These are phyloP conservation scores for Tilletiopsis washingtonensis DNA, from an alignment of 1,284 basidiomycete genomes.

Conservation along the genomic window DNA sequence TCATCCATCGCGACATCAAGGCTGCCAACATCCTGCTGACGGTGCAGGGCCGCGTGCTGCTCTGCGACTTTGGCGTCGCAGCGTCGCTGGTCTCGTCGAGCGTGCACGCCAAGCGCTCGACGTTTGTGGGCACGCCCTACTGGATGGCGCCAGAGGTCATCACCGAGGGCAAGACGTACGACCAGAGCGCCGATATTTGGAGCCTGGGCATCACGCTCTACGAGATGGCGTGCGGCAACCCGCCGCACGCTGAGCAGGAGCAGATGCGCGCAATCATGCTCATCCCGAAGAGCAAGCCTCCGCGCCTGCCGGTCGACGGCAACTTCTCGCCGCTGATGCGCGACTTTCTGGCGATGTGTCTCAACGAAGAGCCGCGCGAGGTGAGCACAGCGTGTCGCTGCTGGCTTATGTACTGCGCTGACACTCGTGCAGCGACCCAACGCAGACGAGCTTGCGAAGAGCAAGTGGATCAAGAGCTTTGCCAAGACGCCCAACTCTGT, in stretches of 20 bases:
- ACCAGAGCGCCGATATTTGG: constrained; percentile 94
- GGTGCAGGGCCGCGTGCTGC: constrained; percentile 74
- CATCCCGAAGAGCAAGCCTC: constrained; percentile 79
- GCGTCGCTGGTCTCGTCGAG: constrained; percentile 72
- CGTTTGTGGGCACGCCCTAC: constrained; percentile 89
- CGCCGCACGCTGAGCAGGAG: constrained; percentile 76
- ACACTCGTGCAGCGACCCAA: constrained; percentile 67
- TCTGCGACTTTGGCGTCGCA: constrained; percentile 95
- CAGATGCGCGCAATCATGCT: constrained; percentile 83
- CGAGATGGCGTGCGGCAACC: constrained; percentile 99
- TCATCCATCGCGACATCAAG: constrained; percentile 95
- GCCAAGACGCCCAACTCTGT: constrained; percentile 60
- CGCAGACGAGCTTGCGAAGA: constrained; percentile 80
- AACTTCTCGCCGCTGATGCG: constrained; percentile 71
- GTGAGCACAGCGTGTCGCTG: too few relatives aligned
- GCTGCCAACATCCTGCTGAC: constrained; percentile 91
- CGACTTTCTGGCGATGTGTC: constrained; percentile 77
- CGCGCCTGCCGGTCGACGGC: constrained; percentile 67
- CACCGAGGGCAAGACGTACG: constrained; percentile 57
- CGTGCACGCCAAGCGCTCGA: constrained; percentile 76
- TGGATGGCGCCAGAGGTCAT: constrained; percentile 99
- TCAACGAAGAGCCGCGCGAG: constrained; percentile 79
- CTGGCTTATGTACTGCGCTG: too few relatives aligned
- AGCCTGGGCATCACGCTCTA: constrained; percentile 84
- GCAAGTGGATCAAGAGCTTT: constrained; percentile 83